These are phyloP conservation scores for Antrodiella citrinella DNA, from an alignment of 768 basidiomycete genomes.

Conservation along the genomic window DNA sequence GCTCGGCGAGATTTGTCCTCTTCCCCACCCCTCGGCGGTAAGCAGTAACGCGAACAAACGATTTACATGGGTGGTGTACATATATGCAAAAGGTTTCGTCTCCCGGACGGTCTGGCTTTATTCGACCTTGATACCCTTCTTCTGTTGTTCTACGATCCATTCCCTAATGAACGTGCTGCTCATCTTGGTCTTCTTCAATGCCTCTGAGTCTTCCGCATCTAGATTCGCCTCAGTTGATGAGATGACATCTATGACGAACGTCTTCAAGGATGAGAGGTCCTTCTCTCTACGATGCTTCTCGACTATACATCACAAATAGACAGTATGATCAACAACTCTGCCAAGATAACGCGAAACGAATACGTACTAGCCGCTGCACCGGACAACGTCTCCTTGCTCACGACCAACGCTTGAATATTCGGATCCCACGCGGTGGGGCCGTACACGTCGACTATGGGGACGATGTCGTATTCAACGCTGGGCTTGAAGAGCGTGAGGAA, in stretches of 20 bases:
- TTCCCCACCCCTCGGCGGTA: background rate
- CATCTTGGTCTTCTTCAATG: slow-evolving; percentile 77
- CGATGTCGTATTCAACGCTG: slow-evolving; percentile 54
- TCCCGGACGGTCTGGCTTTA: no score
- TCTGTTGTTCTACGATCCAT: slow-evolving; percentile 56
- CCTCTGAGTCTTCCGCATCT: slow-evolving; percentile 57
- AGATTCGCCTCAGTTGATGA: slow-evolving; percentile 53
- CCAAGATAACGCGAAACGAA: slow-evolving; percentile 1
- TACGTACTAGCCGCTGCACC: slow-evolving; percentile 73
- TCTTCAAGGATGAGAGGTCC: slow-evolving; percentile 48
- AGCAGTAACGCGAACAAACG: background rate
- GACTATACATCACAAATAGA: slow-evolving; percentile 35
- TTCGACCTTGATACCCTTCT: background rate
- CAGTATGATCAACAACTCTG: background rate
- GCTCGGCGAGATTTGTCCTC: no score
- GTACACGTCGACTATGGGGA: slow-evolving; percentile 75
- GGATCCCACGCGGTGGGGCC: slow-evolving; percentile 88
- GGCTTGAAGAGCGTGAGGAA: slow-evolving; percentile 73
- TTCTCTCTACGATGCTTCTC: slow-evolving; percentile 49
- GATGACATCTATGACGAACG: slow-evolving; percentile 86
- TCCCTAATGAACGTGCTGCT: slow-evolving; percentile 89
- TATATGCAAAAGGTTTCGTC: no score
- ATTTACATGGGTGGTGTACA: background rate
- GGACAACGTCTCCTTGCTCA: slow-evolving; percentile 78
- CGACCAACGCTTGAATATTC: slow-evolving; percentile 86